Base-by-base conservation (phyloP, 139 green algal genomes). In the Yamagishiella unicocca region DNA sequence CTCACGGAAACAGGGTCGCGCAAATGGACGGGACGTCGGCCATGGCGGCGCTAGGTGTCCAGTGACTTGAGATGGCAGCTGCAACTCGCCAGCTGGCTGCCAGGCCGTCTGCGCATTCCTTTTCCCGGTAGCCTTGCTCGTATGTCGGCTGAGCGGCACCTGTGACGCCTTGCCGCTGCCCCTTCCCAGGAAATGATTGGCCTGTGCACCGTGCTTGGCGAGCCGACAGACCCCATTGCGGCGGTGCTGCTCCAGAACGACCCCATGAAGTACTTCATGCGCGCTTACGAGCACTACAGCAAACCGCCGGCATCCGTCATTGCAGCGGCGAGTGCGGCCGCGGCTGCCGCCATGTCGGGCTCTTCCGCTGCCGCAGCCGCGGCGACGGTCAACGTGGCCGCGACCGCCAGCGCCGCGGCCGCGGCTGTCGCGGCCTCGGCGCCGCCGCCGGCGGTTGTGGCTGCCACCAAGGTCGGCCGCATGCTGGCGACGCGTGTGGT, bases 401-500 rank as follows among this genome's bases (percentile, higher is more conserved):
- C 19, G 19, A n/a, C 58, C 19, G 6, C 58, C 58, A n/a, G 19
- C 19, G 22, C 58, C 19, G 22, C 22, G 58, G 64, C 29, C 8
- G 64, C 64, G 64, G 64, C 64, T 7, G 17, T 42, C 6, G 35
- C 35, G 35, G 35, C 2, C 35, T 12, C 38, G 25, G 29, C 76
- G 33, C 54, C 54, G 4, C 58, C 45, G 2, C 12, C 84, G 2
- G 64, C 64, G 19, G 45, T 31, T 4, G 43, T 72, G 58, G 67
- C 83, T 67, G 90, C 43, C 46, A 50, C 68, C 38, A 74, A 72
- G 37, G 29, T 87, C 19, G 79, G 77, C 1, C 90, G 92, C 72
- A 92, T 95, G 89, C 90, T 95, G 55, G 89, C 92, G 1, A 92
- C 92, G n/a, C 90, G 92, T n/a, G 74, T 84, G 38, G 82, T 90